Base-by-base conservation (phyloP, 495 filamentous ascomycete genomes). In the Astrothelium macrocarpum region DNA sequence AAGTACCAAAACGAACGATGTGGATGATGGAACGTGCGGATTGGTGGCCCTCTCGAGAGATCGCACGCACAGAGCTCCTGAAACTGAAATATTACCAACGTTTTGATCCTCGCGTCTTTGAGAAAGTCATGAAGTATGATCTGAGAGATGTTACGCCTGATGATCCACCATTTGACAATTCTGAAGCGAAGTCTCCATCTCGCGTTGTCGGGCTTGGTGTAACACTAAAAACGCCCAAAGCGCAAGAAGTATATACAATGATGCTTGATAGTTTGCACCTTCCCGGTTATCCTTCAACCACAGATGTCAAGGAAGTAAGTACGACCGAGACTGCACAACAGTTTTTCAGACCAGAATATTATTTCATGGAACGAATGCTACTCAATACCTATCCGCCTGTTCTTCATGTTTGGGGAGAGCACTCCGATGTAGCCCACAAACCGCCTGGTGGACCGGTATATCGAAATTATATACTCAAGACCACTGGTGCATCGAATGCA, bases 271-370 rank as follows among this genome's bases (percentile, higher is more conserved):
- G 29, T 20, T 26, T 12, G 28, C 7, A 60, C 4, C 32, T 60
- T 12, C 60, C n/a, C 62, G 67, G 31, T 64, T 42, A 53, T 59
- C 59, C 69, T 60, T 65, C 67, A 61, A 1, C 0, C 73, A 64
- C 20, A 64, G 70, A 59, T 71, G 49, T 23, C 60, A 67, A 80
- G 60, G 65, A 74, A 14, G 68, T 73, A 10, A 39, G 34, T n/a
- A 4, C 34, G 4, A 9, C 20, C 3, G 43, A 32, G 20, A 32
- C 56, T 1, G 2, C n/a, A 11, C 31, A 28, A 28, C 29, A 53
- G 14, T 90, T 96, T 75, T 91, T 92, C 77, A 80, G 90, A 3
- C 79, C 90, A 32, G 93, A 96, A 70, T 81, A 85, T 9, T 69
- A 74, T 23, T 71, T 71, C 18, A 83, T 87, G 32, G 86, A 88